Conservation (phyloP, 805 yeast genomes). For the Clavispora carvajalis region DNA sequence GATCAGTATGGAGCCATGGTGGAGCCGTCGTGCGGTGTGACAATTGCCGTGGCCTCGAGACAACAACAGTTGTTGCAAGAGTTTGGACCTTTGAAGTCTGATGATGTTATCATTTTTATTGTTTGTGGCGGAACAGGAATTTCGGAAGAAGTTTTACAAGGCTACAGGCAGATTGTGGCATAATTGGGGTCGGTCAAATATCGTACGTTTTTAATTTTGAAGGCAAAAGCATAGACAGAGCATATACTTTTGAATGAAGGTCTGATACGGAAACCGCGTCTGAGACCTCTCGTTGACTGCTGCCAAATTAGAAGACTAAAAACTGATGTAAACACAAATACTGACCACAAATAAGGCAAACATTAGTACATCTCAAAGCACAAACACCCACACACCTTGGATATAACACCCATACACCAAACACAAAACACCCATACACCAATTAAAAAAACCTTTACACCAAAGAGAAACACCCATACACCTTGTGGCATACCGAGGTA, state of each 20-base stretch:
- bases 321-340: not conserved
- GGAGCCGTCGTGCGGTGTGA: slow-evolving; percentile 34
- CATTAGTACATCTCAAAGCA: not conserved
- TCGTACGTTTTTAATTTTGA: too few species aligned
- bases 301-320: too few species aligned
- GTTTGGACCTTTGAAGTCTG: slow-evolving; percentile 13
- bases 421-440: not conserved
- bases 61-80: slow-evolving; percentile 11
- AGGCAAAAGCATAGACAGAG: too few species aligned
- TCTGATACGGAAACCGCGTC: too few species aligned
- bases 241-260: too few species aligned
- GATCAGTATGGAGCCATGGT: slow-evolving; percentile 19
- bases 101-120: slow-evolving; percentile 23
- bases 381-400: not conserved
- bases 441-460: not conserved
- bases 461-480: not conserved
- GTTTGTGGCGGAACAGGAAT: slow-evolving; percentile 26
- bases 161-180: slow-evolving; percentile 7
- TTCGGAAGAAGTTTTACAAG: slow-evolving; percentile 6
- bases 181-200: too few species aligned
- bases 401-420: not conserved
- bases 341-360: not conserved
- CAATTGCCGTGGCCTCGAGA: slow-evolving; percentile 14
- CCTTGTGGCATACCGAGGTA: too few species aligned
- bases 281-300: too few species aligned